Percentiles rank a stretch among this genome's conserved stretches.
Conservation (phyloP, 495 filamentous ascomycete species). For the Hyaloscypha hepaticicola region DNA sequence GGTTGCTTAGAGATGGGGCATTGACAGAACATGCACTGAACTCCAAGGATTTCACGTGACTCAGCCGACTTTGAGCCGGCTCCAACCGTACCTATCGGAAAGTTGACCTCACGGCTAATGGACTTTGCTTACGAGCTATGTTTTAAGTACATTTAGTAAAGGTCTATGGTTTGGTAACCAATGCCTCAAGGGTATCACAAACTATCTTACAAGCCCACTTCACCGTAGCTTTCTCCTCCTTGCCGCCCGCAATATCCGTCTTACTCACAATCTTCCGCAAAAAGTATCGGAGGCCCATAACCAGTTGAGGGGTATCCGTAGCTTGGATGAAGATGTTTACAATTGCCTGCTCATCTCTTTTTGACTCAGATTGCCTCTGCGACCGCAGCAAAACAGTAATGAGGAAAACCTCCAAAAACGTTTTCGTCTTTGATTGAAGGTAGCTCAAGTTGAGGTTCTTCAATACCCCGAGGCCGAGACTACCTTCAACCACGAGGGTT, state of each 20-base stretch:
- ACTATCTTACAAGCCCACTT: conserved; percentile 71
- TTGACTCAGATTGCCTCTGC: conserved; percentile 33
- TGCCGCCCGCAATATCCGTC: conserved; percentile 64
- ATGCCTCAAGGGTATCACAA: conserved; percentile 53
- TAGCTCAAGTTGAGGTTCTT: conserved; percentile 77
- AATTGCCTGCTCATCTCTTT: conserved; percentile 53
- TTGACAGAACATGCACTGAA: too few relatives aligned
- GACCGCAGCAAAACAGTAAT: conserved; percentile 68
- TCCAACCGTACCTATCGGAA: too few relatives aligned
- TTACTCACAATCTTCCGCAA: conserved; percentile 72
- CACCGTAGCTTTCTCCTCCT: conserved; percentile 59
- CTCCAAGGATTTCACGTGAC: too few relatives aligned
- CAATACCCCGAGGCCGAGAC: conserved; percentile 61
- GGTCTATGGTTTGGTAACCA: conserved; percentile 35
- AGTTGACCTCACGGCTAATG: too few relatives aligned
- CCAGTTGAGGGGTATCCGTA: conserved; percentile 60
- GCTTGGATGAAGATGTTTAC: conserved; percentile 63
- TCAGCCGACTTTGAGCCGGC: too few relatives aligned
- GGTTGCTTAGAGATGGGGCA: conserved; percentile 55
- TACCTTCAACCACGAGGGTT: conserved; percentile 64
- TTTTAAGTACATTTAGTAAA: not conserved
- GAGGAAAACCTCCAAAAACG: conserved; percentile 76
- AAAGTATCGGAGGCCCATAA: conserved; percentile 73
- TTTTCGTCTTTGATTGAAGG: conserved; percentile 71
- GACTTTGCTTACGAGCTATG: too few relatives aligned